phyloP scores from a whole-genome alignment of 768 basidiomycete species.

The Collybiopsis confluens region DNA sequence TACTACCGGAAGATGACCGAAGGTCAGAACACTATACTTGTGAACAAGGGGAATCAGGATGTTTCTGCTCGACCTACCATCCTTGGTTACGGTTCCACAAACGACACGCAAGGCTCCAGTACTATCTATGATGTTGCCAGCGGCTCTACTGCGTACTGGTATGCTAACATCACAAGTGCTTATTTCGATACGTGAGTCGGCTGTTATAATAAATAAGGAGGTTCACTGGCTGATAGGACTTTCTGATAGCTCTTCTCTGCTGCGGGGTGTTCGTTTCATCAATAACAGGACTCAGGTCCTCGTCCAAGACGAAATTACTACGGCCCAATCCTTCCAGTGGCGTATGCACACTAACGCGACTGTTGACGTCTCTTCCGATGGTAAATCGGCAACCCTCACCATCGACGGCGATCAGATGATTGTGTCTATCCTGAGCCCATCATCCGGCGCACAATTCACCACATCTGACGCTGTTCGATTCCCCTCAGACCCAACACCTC shows the following conservation, averaged over 20 bases:
- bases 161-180: conserved; percentile 71
- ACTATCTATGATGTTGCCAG: conserved; percentile 63
- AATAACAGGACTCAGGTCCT: conserved; percentile 87
- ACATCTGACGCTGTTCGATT: conserved; percentile 53
- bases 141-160: conserved; percentile 77
- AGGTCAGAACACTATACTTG: conserved; percentile 92
- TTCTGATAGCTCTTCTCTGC: conserved; percentile 53
- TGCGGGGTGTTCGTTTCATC: conserved; percentile 80
- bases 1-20: conserved; percentile 98
- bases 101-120: conserved; percentile 78
- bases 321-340: conserved; percentile 67
- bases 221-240: conserved; percentile 11
- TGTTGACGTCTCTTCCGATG: conserved; percentile 34
- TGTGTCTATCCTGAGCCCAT: conserved; percentile 65
- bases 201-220: conserved; percentile 28
- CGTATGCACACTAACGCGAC: conserved; percentile 97
- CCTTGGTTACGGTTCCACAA: conserved; percentile 44
- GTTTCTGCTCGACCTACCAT: conserved; percentile 59
- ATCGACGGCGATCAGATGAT: conserved; percentile 66
- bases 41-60: conserved; percentile 75
- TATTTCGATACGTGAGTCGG: conserved; percentile 73
- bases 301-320: conserved; percentile 85
- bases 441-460: conserved; percentile 61
- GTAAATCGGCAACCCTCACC: conserved; percentile 69
- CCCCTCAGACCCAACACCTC: conserved; percentile 55